A percentile compares a stretch with the other conserved stretches of the same genome.
Evolutionary conservation across 2,329 filamentous ascomycete genomes (phyloP).

Genomic region (Capronia americana): DNA sequence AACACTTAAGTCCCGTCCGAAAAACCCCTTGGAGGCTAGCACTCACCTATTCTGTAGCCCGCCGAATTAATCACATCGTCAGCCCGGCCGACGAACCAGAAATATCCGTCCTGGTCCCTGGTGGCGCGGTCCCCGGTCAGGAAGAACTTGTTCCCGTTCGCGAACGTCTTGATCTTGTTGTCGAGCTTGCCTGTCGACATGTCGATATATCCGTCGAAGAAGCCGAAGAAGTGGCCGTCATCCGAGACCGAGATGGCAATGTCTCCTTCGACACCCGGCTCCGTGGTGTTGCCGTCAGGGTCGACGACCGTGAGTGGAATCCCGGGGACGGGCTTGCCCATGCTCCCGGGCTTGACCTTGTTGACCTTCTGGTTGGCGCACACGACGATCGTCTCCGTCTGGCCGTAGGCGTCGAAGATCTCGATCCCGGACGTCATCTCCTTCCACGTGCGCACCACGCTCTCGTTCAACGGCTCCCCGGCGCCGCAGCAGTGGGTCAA

Average conservation of each 20-base stretch:
- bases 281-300: constrained; percentile 42
- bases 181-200: constrained; percentile 33
- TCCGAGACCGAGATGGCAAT: constrained; percentile 44
- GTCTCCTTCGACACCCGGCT: constrained; percentile 46
- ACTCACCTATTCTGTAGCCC: constrained; percentile 47
- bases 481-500: constrained; percentile 49
- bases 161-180: constrained; percentile 29
- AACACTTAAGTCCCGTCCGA: too few relatives aligned
- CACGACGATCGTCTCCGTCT: constrained; percentile 50
- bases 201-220: constrained; percentile 39
- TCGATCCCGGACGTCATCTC: constrained; percentile 45
- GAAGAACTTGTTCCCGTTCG: constrained; percentile 43
- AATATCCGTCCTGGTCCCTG: constrained; percentile 45
- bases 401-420: constrained; percentile 51
- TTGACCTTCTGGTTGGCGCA: constrained; percentile 49
- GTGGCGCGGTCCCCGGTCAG: constrained; percentile 48
- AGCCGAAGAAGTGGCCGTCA: constrained; percentile 33
- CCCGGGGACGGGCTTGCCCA: constrained; percentile 50
- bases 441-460: constrained; percentile 48
- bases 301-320: constrained; percentile 47
- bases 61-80: constrained; percentile 51
- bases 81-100: constrained; percentile 47
- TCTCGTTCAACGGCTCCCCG: constrained; percentile 51
- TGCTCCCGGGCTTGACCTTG: constrained; percentile 47
- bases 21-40: too few relatives aligned